Evolutionary conservation across 2,329 filamentous ascomycete species (phyloP).

Genomic region (Ophiocordyceps camponoti-floridani): DNA sequence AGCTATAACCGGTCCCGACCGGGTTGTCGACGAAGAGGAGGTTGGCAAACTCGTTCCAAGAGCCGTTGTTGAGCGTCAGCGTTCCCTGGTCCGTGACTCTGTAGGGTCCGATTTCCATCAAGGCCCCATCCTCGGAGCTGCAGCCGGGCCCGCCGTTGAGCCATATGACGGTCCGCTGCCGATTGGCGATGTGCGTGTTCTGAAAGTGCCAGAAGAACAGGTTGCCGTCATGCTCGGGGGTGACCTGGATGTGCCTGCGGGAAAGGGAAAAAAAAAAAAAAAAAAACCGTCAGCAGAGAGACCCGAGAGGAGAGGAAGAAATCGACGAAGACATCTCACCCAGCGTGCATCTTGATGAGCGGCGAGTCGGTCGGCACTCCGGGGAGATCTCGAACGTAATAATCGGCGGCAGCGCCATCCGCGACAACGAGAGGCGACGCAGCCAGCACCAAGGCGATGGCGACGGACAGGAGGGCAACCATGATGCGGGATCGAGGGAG

Average conservation of each 20-base stretch:
- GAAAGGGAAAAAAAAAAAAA: neutral
- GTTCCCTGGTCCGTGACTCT: slow-evolving; percentile 57
- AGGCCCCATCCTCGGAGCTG: slow-evolving; percentile 86
- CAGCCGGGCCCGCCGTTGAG: slow-evolving; percentile 93
- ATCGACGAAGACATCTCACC: slow-evolving; percentile 2
- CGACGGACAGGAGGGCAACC: slow-evolving; percentile 14
- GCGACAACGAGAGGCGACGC: slow-evolving; percentile 5
- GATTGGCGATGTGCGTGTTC: slow-evolving; percentile 86
- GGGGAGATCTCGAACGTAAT: slow-evolving; percentile 72
- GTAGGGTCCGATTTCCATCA: slow-evolving; percentile 95
- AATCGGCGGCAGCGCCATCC: slow-evolving; percentile 43
- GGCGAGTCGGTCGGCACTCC: slow-evolving; percentile 58
- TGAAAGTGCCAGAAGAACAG: slow-evolving; percentile 98
- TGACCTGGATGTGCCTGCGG: slow-evolving; percentile 75
- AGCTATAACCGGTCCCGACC: slow-evolving; percentile 91
- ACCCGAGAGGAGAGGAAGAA: neutral
- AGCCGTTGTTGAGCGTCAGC: slow-evolving; percentile 73
- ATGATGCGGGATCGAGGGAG: slow-evolving; percentile 7
- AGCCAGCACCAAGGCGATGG: slow-evolving; percentile 24
- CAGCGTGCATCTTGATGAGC: slow-evolving; percentile 86
- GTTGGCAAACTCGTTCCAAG: slow-evolving; percentile 97
- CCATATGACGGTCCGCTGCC: slow-evolving; percentile 85
- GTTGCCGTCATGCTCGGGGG: slow-evolving; percentile 71
- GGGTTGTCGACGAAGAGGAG: slow-evolving; percentile 94
- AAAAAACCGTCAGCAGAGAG: too few relatives aligned